Conservation (phyloP, 2,329 filamentous ascomycete genomes). For the Scorias spongiosa region DNA sequence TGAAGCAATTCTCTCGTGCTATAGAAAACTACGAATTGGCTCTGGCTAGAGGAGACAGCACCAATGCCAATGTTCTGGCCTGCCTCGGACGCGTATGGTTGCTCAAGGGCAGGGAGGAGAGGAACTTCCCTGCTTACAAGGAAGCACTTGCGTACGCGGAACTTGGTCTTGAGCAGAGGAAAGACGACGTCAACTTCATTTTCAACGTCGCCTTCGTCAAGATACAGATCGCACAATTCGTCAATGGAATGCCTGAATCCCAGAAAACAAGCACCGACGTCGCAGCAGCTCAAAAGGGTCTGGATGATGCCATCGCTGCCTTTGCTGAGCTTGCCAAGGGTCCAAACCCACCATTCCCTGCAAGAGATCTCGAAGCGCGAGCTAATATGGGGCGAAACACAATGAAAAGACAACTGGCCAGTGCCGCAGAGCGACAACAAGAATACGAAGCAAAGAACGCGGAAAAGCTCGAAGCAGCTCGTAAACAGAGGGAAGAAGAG, state of each 20-base stretch:
- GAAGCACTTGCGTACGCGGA: constrained; percentile 48
- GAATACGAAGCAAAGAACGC: constrained; percentile 92
- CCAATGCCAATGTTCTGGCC: constrained; percentile 64
- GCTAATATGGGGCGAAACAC: constrained; percentile 97
- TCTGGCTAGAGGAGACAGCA: constrained; percentile 61
- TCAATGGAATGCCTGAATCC: constrained; percentile 59
- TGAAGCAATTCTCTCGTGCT: constrained; percentile 77
- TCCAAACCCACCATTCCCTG: constrained; percentile 69
- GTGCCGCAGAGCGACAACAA: constrained; percentile 66
- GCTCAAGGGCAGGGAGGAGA: constrained; percentile 58
- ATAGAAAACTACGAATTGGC: constrained; percentile 90
- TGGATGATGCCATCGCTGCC: constrained; percentile 70
- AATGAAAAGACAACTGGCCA: constrained; percentile 78
- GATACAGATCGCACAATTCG: constrained; percentile 74
- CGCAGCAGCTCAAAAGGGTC: constrained; percentile 59
- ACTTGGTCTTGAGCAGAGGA: constrained; percentile 56
- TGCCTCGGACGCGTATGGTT: constrained; percentile 83
- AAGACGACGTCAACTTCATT: constrained; percentile 73
- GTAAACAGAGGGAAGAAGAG: constrained; percentile 67
- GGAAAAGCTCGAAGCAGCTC: constrained; percentile 67
- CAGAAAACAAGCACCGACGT: constrained; percentile 69
- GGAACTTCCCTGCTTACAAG: constrained; percentile 46
- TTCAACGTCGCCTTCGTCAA: constrained; percentile 98
- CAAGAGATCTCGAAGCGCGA: constrained; percentile 79
- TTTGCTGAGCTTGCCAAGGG: constrained; percentile 45